Evolutionary conservation across 768 basidiomycete species (phyloP).

Genomic region (Trametes meyenii): DNA sequence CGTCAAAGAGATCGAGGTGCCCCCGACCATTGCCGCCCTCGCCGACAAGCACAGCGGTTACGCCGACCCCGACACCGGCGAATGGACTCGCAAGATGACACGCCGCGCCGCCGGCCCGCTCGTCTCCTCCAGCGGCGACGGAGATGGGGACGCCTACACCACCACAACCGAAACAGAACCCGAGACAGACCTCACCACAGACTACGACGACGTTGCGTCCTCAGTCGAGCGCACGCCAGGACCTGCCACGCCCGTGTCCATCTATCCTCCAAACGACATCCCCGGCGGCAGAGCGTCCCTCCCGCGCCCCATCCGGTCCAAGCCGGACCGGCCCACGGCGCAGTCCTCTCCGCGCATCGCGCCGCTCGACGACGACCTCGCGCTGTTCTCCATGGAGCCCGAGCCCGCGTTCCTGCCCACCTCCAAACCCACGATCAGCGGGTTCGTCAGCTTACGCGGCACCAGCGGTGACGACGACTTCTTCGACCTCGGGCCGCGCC

Average conservation of each 20-base stretch:
- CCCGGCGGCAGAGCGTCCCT: too few relatives aligned
- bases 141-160: slow-evolving; percentile 12
- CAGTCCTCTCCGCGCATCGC: slow-evolving; percentile 30
- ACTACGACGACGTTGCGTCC: slow-evolving; percentile 39
- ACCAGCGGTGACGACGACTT: slow-evolving; percentile 13
- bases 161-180: slow-evolving; percentile 45
- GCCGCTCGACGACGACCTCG: slow-evolving; percentile 35
- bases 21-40: slow-evolving; percentile 48
- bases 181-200: slow-evolving; percentile 43
- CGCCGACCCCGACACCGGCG: slow-evolving; percentile 38
- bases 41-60: slow-evolving; percentile 39
- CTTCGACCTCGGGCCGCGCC: slow-evolving; percentile 6
- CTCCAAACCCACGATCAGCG: slow-evolving; percentile 22
- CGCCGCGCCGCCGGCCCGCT: background rate
- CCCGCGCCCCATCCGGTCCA: slow-evolving; percentile 28
- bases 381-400: slow-evolving; percentile 53
- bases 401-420: slow-evolving; percentile 39
- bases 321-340: slow-evolving; percentile 31
- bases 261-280: slow-evolving; percentile 5
- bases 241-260: background rate
- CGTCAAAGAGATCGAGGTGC: slow-evolving; percentile 85
- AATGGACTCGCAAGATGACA: slow-evolving; percentile 39
- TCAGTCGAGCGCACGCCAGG: slow-evolving; percentile 17
- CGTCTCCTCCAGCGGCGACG: slow-evolving; percentile 25
- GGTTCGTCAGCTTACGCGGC: background rate